These are phyloP conservation scores for Kurtzmaniella quercitrusa DNA, from an alignment of 1,139 yeast species.

Conservation along the genomic window DNA sequence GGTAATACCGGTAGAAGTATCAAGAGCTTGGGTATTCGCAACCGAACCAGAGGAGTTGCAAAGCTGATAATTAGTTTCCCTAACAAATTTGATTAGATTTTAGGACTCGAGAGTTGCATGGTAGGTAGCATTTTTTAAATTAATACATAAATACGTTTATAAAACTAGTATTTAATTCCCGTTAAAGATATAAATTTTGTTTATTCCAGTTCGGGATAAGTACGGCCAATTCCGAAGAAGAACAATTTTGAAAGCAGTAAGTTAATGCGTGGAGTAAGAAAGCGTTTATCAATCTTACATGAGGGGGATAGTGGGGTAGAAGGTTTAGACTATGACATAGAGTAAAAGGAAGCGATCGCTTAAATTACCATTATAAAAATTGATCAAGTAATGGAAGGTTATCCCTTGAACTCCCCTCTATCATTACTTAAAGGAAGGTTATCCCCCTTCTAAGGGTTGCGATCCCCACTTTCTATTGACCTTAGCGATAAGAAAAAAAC, in stretches of 20 bases:
- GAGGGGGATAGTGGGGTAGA: background rate
- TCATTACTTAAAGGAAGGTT: background rate
- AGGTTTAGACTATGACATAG: background rate
- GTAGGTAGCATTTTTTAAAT: background rate
- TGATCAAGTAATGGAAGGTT: background rate
- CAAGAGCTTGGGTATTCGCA: constrained; percentile 42
- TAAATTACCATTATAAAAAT: background rate
- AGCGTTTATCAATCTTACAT: no score
- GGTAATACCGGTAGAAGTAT: constrained; percentile 32
- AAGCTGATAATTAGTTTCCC: constrained; percentile 42
- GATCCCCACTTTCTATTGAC: background rate
- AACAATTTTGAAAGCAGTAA: no score
- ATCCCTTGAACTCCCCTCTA: no score
- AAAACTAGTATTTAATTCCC: no score
- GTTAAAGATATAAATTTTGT: no score
- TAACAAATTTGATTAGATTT: constrained; percentile 26
- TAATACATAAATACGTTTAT: no score
- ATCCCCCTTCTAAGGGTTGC: background rate
- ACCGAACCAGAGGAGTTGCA: constrained; percentile 27
- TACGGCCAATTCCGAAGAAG: no score
- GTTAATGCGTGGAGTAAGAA: no score
- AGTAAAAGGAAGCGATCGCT: background rate
- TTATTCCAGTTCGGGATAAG: no score
- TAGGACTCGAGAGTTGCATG: background rate
- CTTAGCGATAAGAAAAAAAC: background rate